Evolutionary conservation across 2,329 filamentous ascomycete genomes (phyloP).

Genomic region (Mycosphaerelloides madeirae): DNA sequence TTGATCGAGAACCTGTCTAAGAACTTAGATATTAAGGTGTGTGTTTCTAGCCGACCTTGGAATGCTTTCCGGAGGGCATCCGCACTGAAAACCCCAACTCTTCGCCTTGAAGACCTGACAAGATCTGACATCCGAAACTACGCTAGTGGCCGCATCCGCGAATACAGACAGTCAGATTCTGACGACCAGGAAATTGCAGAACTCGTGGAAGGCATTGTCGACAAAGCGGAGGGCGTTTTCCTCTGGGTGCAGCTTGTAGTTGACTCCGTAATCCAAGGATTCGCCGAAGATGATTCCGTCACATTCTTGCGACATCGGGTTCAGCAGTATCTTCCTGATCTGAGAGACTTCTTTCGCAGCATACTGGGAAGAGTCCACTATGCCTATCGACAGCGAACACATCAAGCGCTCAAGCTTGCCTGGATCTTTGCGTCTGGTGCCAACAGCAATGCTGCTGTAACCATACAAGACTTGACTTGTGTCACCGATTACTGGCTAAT

Average conservation of each 20-base stretch:
- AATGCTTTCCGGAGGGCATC: constrained; percentile 11
- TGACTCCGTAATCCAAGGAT: neutral
- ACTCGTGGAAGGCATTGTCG: constrained; percentile 4
- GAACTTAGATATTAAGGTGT: constrained; percentile 13
- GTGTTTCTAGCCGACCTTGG: constrained; percentile 17
- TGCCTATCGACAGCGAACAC: too few relatives aligned
- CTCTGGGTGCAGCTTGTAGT: constrained; percentile 10
- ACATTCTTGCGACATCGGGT: neutral
- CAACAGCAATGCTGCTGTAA: too few relatives aligned
- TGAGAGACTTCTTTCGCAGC: too few relatives aligned
- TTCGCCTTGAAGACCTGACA: constrained; percentile 9
- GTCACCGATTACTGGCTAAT: too few relatives aligned
- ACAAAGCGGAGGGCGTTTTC: constrained; percentile 15
- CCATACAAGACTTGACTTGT: too few relatives aligned
- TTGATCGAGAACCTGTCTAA: neutral
- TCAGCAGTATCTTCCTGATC: too few relatives aligned
- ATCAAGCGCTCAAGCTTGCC: too few relatives aligned
- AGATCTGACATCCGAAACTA: constrained; percentile 13
- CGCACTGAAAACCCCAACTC: neutral
- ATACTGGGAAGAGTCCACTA: too few relatives aligned
- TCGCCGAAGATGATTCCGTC: neutral
- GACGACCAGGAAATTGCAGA: too few relatives aligned
- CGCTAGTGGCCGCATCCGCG: too few relatives aligned
- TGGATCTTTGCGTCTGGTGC: too few relatives aligned
- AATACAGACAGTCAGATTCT: too few relatives aligned